Conservation (phyloP, 2,329 filamentous ascomycete genomes). For the Trichoderma sp. region DNA sequence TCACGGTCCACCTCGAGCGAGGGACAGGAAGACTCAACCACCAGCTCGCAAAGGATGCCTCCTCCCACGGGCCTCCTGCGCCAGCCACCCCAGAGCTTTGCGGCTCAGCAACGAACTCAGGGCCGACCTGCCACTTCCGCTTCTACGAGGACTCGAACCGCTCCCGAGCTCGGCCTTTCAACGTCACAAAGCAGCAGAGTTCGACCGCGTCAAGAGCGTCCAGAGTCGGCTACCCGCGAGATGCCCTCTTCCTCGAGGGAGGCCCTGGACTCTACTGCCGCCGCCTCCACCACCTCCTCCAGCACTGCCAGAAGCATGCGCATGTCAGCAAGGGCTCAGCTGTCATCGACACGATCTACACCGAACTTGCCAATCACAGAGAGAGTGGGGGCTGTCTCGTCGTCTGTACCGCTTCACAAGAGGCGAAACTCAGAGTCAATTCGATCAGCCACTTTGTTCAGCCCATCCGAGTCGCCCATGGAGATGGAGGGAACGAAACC, state of each 20-base stretch:
- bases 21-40: slow-evolving; percentile 41
- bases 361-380: slow-evolving; percentile 38
- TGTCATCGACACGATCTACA: slow-evolving; percentile 37
- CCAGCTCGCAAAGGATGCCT: slow-evolving; percentile 37
- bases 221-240: not conserved
- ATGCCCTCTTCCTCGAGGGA: slow-evolving; percentile 30
- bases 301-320: slow-evolving; percentile 36
- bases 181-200: slow-evolving; percentile 39
- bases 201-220: slow-evolving; percentile 36
- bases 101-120: slow-evolving; percentile 65
- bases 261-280: slow-evolving; percentile 31
- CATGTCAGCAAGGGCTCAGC: slow-evolving; percentile 35
- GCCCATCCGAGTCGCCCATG: slow-evolving; percentile 55
- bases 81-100: slow-evolving; percentile 65
- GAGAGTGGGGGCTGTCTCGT: slow-evolving; percentile 37
- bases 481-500: slow-evolving; percentile 57
- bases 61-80: slow-evolving; percentile 50
- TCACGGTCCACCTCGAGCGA: slow-evolving; percentile 35
- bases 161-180: slow-evolving; percentile 33
- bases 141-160: slow-evolving; percentile 35
- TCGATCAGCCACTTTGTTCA: slow-evolving; percentile 56
- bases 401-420: slow-evolving; percentile 34
- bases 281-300: not conserved
- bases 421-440: slow-evolving; percentile 38
- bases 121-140: slow-evolving; percentile 45